Percentiles rank a stretch among this genome's conserved stretches.
These are phyloP conservation scores for Phialemonium atrogriseum DNA, from an alignment of 2,329 filamentous ascomycete species.

Conservation along the genomic window DNA sequence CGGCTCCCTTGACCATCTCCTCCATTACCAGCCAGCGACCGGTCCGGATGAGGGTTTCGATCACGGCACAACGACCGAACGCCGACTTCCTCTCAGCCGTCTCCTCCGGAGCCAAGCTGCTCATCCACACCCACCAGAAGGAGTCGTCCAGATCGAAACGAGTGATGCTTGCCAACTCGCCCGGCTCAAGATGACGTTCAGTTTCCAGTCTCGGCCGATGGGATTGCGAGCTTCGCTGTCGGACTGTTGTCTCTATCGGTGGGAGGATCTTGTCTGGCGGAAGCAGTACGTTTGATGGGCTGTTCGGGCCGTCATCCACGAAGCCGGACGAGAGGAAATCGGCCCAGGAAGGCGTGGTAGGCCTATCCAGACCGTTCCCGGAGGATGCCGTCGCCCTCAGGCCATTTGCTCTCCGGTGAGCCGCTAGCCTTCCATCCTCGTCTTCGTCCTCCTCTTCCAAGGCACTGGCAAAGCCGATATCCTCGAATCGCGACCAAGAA, in stretches of 20 bases:
- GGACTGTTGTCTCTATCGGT: conserved; percentile 62
- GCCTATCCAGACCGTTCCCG: conserved; percentile 61
- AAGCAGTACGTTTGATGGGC: conserved; percentile 62
- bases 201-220: conserved; percentile 65
- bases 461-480: conserved; percentile 77
- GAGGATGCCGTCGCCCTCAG: conserved; percentile 61
- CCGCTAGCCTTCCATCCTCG: conserved; percentile 38
- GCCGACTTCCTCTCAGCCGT: conserved; percentile 77
- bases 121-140: conserved; percentile 99
- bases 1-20: conserved; percentile 90
- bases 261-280: conserved; percentile 88
- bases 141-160: conserved; percentile 83
- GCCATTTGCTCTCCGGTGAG: conserved; percentile 33
- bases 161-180: conserved; percentile 88
- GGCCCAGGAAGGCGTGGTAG: conserved; percentile 95
- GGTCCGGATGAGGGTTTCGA: conserved; percentile 76
- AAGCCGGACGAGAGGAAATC: conserved; percentile 96
- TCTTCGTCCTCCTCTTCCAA: conserved; percentile 65
- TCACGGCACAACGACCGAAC: conserved; percentile 85
- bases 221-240: conserved; percentile 81
- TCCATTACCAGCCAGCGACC: conserved; percentile 93
- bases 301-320: conserved; percentile 61
- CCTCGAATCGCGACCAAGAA: conserved; percentile 95
- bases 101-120: conserved; percentile 86
- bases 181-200: conserved; percentile 67